Evolutionary conservation across 2,329 filamentous ascomycete species (phyloP).

Genomic region (Gyromitra esculenta): DNA sequence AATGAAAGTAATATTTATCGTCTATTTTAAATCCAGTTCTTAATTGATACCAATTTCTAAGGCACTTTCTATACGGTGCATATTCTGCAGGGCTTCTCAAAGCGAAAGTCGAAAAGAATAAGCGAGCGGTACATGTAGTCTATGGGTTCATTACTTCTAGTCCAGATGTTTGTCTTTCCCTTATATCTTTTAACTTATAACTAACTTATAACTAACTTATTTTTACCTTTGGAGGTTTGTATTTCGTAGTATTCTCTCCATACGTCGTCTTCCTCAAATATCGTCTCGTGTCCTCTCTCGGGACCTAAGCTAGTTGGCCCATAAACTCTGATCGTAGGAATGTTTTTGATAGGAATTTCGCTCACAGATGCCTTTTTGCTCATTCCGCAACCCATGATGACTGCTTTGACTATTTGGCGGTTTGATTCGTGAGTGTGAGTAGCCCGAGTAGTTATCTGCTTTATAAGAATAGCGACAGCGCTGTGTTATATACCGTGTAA

Average conservation of each 20-base stretch:
- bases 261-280: slow-evolving; percentile 16
- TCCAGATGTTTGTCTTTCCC: background rate
- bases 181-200: background rate
- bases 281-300: background rate
- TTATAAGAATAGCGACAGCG: background rate
- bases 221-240: background rate
- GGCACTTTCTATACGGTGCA: too few relatives aligned
- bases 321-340: slow-evolving; percentile 6
- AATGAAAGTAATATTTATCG: too few relatives aligned
- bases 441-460: background rate
- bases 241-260: slow-evolving; percentile 32
- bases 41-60: too few relatives aligned
- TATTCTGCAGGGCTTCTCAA: background rate
- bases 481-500: background rate
- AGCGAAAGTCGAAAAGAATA: too few relatives aligned
- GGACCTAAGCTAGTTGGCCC: slow-evolving; percentile 8
- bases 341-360: background rate
- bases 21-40: too few relatives aligned
- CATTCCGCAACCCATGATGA: slow-evolving; percentile 27
- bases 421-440: background rate
- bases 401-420: background rate
- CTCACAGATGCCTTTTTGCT: slow-evolving; percentile 7
- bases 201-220: background rate
- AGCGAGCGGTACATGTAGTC: background rate
- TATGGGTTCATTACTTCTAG: background rate